Evolutionary conservation across 169 alveolate genomes (phyloP).

Genomic region (Toxoplasma gondii): DNA sequence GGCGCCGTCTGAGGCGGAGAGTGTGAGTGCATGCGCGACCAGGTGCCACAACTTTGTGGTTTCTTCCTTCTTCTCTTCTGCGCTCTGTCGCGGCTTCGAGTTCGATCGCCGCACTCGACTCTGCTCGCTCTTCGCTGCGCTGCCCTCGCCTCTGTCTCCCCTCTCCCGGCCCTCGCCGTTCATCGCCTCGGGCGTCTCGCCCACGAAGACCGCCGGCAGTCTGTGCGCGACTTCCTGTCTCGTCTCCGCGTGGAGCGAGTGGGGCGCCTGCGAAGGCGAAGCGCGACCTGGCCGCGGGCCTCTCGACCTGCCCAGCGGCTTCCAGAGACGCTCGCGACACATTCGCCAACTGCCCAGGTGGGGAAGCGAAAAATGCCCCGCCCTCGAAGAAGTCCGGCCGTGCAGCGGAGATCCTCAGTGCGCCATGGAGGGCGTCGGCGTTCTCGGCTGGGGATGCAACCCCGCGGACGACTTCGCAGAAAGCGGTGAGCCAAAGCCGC

Average conservation of each 20-base stretch:
- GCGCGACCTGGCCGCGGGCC: not conserved
- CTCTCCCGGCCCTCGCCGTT: not conserved
- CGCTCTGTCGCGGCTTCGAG: constrained; percentile 23
- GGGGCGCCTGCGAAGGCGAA: not conserved
- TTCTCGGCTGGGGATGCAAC: constrained; percentile 26
- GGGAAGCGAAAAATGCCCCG: not conserved
- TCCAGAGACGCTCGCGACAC: not conserved
- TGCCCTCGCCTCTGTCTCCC: not conserved
- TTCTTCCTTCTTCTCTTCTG: not conserved
- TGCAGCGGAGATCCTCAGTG: not conserved
- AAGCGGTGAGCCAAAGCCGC: not conserved
- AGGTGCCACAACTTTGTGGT: not conserved
- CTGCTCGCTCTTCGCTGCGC: not conserved
- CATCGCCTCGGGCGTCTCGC: constrained; percentile 6
- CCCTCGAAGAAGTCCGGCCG: constrained; percentile 9
- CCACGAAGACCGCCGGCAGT: constrained; percentile 2
- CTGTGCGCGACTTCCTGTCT: constrained; percentile 30
- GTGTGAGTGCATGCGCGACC: not conserved
- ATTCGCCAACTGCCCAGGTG: not conserved
- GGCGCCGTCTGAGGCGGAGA: not conserved
- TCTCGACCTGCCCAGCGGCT: not conserved
- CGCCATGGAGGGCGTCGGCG: not conserved
- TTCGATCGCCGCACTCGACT: not conserved
- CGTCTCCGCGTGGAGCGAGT: constrained; percentile 37
- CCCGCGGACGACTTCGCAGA: not conserved